phyloP scores from a whole-genome alignment of 108 stramenopile species.

The Fistulifera pelliculosa region DNA sequence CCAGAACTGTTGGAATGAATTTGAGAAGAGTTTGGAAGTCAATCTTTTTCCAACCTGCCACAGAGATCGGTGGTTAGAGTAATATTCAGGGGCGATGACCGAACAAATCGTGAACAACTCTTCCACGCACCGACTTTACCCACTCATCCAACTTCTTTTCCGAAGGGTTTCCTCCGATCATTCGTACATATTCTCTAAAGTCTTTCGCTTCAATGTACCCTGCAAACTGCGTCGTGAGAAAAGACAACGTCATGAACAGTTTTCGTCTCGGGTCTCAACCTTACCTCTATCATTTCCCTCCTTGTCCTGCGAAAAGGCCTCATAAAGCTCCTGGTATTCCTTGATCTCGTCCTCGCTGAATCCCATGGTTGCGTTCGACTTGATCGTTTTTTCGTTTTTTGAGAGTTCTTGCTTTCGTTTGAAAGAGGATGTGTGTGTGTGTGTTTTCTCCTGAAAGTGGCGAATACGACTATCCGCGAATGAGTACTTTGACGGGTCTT shows the following conservation, averaged over 20 bases:
- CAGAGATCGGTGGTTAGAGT: too few species aligned
- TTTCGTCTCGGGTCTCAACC: too few species aligned
- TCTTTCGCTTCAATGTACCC: not conserved
- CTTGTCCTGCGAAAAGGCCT: not conserved
- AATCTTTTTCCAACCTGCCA: not conserved
- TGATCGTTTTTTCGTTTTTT: too few species aligned
- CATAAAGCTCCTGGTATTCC: not conserved
- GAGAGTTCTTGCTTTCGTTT: too few species aligned
- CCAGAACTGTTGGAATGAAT: not conserved
- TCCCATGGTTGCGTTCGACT: not conserved
- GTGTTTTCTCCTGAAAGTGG: too few species aligned
- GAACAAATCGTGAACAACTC: not conserved
- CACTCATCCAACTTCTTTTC: slow-evolving; percentile 1
- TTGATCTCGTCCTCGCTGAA: not conserved
- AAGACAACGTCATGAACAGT: not conserved
- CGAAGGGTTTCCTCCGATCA: not conserved
- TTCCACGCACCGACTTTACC: not conserved
- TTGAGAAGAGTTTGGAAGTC: not conserved
- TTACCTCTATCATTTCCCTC: slow-evolving; percentile 5
- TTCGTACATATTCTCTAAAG: not conserved
- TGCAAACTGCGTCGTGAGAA: not conserved
- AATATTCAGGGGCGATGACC: too few species aligned
- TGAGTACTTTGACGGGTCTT: too few species aligned
- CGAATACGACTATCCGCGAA: too few species aligned
- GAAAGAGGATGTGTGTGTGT: too few species aligned